Percentiles rank a stretch among this genome's conserved stretches.
Evolutionary conservation across 73 alveolate genomes (phyloP).

Genomic region (Diophrys sp.): DNA sequence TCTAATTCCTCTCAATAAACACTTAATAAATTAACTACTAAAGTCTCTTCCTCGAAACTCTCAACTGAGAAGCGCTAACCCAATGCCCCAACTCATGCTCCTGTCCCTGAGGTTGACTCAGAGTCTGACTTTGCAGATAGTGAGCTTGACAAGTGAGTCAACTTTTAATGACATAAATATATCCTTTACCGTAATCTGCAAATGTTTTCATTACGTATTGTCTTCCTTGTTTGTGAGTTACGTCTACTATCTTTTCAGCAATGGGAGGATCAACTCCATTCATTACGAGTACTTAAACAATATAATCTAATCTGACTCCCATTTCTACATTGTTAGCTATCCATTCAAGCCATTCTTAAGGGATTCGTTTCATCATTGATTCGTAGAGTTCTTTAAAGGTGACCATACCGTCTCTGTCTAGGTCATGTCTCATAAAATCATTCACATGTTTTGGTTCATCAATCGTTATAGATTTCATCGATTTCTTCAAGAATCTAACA

Average conservation of each 20-base stretch:
- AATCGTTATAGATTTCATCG: too few species aligned
- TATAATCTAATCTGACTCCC: slow-evolving; percentile 45
- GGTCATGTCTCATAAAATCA: slow-evolving; percentile 37
- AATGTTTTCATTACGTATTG: neutral
- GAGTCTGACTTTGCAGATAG: too few species aligned
- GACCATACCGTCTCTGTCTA: slow-evolving; percentile 48
- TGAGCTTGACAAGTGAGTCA: too few species aligned
- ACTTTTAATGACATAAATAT: slow-evolving; percentile 7
- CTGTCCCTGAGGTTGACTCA: too few species aligned
- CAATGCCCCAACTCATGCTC: too few species aligned
- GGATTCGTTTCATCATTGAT: slow-evolving; percentile 43
- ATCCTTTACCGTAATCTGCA: slow-evolving; percentile 16
- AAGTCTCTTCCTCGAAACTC: too few species aligned
- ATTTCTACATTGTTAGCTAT: slow-evolving; percentile 23
- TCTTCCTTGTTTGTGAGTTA: neutral
- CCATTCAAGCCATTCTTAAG: slow-evolving; percentile 58
- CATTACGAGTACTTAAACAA: slow-evolving; percentile 28
- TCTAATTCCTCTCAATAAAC: too few species aligned
- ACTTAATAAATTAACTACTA: too few species aligned
- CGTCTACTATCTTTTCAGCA: slow-evolving; percentile 11
- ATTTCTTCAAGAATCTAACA: too few species aligned
- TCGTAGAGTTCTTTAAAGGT: slow-evolving; percentile 55
- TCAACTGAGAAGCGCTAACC: too few species aligned
- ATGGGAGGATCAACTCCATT: slow-evolving; percentile 42
- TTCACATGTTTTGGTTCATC: neutral